Evolutionary conservation across 495 filamentous ascomycete genomes (phyloP), one percentile per base, ranked within the genome.

Genomic region (Podospora australis): DNA sequence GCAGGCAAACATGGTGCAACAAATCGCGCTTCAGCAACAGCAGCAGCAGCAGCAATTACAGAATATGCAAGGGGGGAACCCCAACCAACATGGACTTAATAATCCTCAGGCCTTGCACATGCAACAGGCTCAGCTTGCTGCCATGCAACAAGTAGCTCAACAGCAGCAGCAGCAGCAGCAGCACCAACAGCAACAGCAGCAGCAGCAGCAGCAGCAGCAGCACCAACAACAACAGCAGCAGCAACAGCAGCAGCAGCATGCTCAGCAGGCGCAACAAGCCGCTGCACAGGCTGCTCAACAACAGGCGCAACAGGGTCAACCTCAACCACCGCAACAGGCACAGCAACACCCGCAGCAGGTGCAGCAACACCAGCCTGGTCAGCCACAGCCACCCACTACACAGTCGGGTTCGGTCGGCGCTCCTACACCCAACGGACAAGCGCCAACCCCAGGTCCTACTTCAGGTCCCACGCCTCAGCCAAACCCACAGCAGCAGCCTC

Each of bases 241-340:
- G 23, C 56, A 60, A 14, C 69, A 67, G 10, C 75, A 79, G 41
- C 77, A 79, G 23, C 75, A 79, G 39, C 76, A 78, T 21, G 32
- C 34, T 1, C 50, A 53, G 21, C 78, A 78, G 32, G 49, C 60
- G 8, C 65, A 70, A 14, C 67, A 76, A 71, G 45, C 70, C 69
- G 51, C 70, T 66, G 44, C 73, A 73, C 49, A 72, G 74, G 58
- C 71, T 71, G 2, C 75, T 78, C 56, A 70, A 68, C 39, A 78
- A 75, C 70, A 73, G 3, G 69, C 70, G 39, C 63, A 53, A 29
- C 55, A 46, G 32, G 53, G 54, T 30, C 53, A 58, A 29, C 58
- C 59, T 23, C 66, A 62, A 42, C 58, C 49, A 0, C 65, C 58
- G 35, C 58, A 48, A 11, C 69, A 66, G 22, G 57, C 57, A 1